phyloP scores from a whole-genome alignment of 2,329 filamentous ascomycete species.

The Fusarium tuaranense region DNA sequence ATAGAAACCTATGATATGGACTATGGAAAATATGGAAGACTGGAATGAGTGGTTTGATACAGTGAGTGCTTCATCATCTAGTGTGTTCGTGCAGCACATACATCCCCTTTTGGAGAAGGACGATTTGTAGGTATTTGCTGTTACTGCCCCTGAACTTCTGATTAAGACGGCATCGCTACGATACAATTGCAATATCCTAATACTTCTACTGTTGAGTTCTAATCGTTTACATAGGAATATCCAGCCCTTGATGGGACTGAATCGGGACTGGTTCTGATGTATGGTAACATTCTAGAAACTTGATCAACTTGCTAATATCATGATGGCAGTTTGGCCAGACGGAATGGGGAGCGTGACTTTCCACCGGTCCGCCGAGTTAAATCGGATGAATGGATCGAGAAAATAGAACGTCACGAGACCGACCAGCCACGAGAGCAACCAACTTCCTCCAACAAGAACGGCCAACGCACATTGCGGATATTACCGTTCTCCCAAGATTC shows the following conservation, averaged over 20 bases:
- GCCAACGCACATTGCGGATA: not conserved
- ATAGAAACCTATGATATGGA: conserved; percentile 10
- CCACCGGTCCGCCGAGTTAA: not conserved
- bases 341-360: not conserved
- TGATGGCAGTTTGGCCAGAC: not conserved
- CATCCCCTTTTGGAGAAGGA: too few species aligned
- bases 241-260: not conserved
- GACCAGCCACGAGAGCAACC: too few species aligned
- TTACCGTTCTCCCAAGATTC: not conserved
- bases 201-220: fast-evolving
- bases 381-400: not conserved
- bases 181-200: not conserved
- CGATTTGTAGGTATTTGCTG: too few species aligned
- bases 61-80: not conserved
- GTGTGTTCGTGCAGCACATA: too few species aligned
- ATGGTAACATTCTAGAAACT: fast-evolving
- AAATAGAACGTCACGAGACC: not conserved
- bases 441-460: not conserved
- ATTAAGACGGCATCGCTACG: not conserved
- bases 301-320: not conserved
- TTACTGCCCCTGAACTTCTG: not conserved
- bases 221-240: not conserved
- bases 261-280: conserved; percentile 14
- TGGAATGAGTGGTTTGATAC: conserved; percentile 12
- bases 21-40: not conserved